These are phyloP conservation scores for Sapria himalayana DNA, from an alignment of 345 rosid species.

Conservation along the genomic window DNA sequence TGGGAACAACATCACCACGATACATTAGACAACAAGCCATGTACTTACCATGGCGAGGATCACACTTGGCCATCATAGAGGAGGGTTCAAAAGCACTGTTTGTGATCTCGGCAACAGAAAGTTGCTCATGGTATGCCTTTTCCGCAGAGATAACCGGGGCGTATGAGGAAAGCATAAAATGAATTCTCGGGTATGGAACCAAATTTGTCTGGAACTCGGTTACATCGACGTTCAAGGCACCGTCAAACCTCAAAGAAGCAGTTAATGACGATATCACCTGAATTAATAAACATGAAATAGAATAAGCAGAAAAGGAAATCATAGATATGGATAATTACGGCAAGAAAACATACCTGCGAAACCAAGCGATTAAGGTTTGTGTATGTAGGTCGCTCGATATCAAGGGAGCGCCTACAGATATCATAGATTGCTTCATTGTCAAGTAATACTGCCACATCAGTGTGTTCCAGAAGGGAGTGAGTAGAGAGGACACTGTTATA, in stretches of 20 bases:
- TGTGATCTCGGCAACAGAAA: slow-evolving; percentile 45
- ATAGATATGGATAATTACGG: not conserved
- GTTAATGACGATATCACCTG: slow-evolving; percentile 62
- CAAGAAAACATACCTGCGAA: slow-evolving; percentile 27
- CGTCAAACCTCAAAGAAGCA: slow-evolving; percentile 64
- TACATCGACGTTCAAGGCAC: slow-evolving; percentile 61
- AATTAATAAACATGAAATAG: not conserved
- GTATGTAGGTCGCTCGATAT: slow-evolving; percentile 59
- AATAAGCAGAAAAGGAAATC: not conserved
- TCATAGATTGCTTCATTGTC: slow-evolving; percentile 48
- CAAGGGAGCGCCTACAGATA: slow-evolving; percentile 57
- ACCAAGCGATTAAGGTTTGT: slow-evolving; percentile 59
- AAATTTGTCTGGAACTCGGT: slow-evolving; percentile 65
- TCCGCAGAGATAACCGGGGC: slow-evolving; percentile 58
- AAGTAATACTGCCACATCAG: slow-evolving; percentile 47
- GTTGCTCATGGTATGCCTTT: slow-evolving; percentile 28
- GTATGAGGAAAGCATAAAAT: slow-evolving; percentile 69
- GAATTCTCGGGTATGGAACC: slow-evolving; percentile 71
- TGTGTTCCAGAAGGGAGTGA: slow-evolving; percentile 55
- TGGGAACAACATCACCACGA: slow-evolving; percentile 68
- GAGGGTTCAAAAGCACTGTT: slow-evolving; percentile 35
- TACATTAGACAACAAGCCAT: slow-evolving; percentile 77
- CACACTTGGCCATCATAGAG: slow-evolving; percentile 50
- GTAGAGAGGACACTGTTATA: slow-evolving; percentile 68
- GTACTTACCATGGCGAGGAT: slow-evolving; percentile 76